Percentiles rank a stretch among this genome's conserved stretches.
Conservation (phyloP, 345 rosid genomes). For the Arabidopsis arenosa region DNA sequence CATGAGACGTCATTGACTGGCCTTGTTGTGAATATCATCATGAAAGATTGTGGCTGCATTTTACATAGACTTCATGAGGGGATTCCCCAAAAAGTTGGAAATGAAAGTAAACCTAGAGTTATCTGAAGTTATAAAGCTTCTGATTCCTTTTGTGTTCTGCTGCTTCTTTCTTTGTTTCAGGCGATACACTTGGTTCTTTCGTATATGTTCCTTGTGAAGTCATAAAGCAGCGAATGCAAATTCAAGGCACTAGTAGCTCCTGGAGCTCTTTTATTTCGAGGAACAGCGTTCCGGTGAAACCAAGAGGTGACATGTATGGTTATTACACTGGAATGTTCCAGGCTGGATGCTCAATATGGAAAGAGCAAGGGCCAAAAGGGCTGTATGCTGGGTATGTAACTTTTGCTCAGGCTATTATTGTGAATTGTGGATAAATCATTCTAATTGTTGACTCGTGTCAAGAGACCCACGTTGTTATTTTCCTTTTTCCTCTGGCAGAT, state of each 20-base stretch:
- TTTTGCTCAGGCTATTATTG: conserved; percentile 17
- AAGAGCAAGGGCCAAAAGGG: conserved; percentile 86
- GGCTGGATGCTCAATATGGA: conserved; percentile 85
- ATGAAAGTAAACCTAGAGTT: neutral
- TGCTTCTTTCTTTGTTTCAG: conserved; percentile 55
- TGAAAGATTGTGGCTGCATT: conserved; percentile 10
- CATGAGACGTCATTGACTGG: neutral
- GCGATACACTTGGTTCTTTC: conserved; percentile 93
- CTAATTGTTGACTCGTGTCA: neutral
- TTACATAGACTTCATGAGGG: neutral
- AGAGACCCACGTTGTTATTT: neutral
- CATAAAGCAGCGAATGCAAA: conserved; percentile 97
- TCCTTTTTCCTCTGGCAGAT: conserved; percentile 54
- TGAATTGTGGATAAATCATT: conserved; percentile 5
- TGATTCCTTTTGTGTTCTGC: conserved; percentile 31
- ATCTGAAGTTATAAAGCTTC: conserved; percentile 24
- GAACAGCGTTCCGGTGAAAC: conserved; percentile 48
- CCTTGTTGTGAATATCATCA: conserved; percentile 5
- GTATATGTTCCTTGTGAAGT: conserved; percentile 97
- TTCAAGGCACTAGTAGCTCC: conserved; percentile 83
- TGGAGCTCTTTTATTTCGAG: conserved; percentile 65
- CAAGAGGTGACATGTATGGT: conserved; percentile 66
- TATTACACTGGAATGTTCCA: conserved; percentile 88
- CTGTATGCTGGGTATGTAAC: conserved; percentile 80
- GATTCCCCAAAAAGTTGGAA: neutral